phyloP scores from a whole-genome alignment of 73 alveolate species.

The Durusdinium trenchii region DNA sequence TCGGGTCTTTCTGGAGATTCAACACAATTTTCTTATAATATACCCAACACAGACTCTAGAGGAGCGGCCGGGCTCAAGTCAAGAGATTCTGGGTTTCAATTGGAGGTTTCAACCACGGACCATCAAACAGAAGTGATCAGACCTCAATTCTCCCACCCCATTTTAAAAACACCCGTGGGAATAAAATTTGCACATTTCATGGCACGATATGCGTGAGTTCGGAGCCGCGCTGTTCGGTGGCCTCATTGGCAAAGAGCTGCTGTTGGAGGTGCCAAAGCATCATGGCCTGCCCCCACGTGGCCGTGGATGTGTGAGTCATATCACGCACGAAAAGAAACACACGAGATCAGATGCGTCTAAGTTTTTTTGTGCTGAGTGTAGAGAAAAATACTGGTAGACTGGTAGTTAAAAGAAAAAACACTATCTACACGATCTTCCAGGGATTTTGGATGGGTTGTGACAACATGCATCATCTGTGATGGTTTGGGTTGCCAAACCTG shows the following conservation, averaged over 20 bases:
- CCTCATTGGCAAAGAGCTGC: slow-evolving; percentile 88
- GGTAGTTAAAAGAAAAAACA: not conserved
- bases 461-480: no score
- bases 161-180: no score
- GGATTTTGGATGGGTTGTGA: no score
- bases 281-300: not conserved
- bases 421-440: not conserved
- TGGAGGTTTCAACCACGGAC: no score
- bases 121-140: not conserved
- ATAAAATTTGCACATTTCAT: no score
- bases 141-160: not conserved
- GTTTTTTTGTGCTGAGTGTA: not conserved
- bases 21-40: no score
- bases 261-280: slow-evolving; percentile 91
- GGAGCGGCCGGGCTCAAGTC: no score
- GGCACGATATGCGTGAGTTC: not conserved
- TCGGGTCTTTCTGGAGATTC: no score
- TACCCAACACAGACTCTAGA: no score
- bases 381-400: not conserved
- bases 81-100: no score
- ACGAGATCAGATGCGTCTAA: no score
- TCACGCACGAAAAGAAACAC: not conserved
- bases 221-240: not conserved
- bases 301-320: not conserved
- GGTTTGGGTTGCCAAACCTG: no score